Conservation (phyloP, 1,284 basidiomycete species). For the Grifola frondosa region DNA sequence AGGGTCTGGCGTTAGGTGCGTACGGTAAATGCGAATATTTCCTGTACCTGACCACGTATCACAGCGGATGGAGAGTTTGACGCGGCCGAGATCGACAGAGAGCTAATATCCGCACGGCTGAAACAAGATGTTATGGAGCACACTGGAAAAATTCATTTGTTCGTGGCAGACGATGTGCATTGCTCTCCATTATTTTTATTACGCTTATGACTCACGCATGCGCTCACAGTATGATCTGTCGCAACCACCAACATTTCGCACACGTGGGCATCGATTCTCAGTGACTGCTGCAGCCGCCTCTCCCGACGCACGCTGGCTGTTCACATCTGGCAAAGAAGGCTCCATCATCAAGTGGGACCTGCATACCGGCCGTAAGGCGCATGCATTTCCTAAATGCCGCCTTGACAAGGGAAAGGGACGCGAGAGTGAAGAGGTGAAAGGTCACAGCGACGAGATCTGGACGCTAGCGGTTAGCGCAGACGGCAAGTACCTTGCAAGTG, state of each 20-base stretch:
- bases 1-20: conserved; percentile 60
- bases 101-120: conserved; percentile 86
- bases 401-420: conserved; percentile 55
- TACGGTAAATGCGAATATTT: conserved; percentile 14
- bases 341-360: conserved; percentile 82
- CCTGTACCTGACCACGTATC: not conserved
- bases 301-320: conserved; percentile 68
- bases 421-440: conserved; percentile 51
- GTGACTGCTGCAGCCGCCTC: conserved; percentile 77
- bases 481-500: conserved; percentile 83
- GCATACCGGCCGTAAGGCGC: conserved; percentile 54
- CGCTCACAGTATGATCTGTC: conserved; percentile 42
- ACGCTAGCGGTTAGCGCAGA: conserved; percentile 84
- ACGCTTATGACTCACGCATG: not conserved
- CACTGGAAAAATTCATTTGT: conserved; percentile 82
- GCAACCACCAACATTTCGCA: conserved; percentile 50
- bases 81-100: conserved; percentile 90
- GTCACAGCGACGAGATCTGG: conserved; percentile 87
- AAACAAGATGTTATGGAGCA: conserved; percentile 88
- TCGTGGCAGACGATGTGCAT: conserved; percentile 70
- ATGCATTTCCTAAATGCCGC: conserved; percentile 60
- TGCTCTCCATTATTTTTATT: not conserved
- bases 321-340: conserved; percentile 85
- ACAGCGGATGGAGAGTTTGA: conserved; percentile 84
- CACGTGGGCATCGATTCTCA: conserved; percentile 72